Percentiles rank a stretch among this genome's conserved stretches.
phyloP scores from a whole-genome alignment of 2,329 filamentous ascomycete genomes.

The Fusarium devonianum region DNA sequence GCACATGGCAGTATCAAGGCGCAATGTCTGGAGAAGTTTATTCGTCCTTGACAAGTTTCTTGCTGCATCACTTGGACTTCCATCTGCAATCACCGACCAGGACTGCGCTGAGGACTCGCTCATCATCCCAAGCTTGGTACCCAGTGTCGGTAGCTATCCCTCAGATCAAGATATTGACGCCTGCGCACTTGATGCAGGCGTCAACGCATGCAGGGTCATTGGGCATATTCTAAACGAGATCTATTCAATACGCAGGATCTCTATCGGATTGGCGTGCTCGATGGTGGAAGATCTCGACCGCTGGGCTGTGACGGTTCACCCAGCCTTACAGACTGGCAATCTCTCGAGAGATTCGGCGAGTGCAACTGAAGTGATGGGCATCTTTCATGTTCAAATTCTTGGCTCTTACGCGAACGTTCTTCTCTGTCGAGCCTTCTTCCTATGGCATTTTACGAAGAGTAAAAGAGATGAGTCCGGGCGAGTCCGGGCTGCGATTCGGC shows the following conservation, averaged over 20 bases:
- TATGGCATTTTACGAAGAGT: constrained; percentile 60
- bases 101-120: constrained; percentile 64
- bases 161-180: constrained; percentile 5
- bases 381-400: constrained; percentile 68
- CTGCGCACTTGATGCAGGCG: constrained; percentile 59
- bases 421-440: constrained; percentile 69
- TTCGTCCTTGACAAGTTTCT: constrained; percentile 71
- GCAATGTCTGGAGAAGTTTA: constrained; percentile 69
- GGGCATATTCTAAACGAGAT: constrained; percentile 65
- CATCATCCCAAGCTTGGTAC: constrained; percentile 41
- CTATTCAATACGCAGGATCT: constrained; percentile 67
- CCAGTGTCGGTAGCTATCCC: constrained; percentile 4
- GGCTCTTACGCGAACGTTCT: constrained; percentile 70
- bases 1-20: constrained; percentile 55
- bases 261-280: constrained; percentile 62
- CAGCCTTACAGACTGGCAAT: constrained; percentile 54
- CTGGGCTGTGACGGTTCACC: constrained; percentile 47
- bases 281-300: constrained; percentile 52
- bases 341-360: constrained; percentile 9
- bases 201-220: constrained; percentile 65
- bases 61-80: constrained; percentile 67
- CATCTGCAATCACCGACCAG: constrained; percentile 66
- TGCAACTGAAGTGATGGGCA: constrained; percentile 59
- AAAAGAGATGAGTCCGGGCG: constrained; percentile 22
- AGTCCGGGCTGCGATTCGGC: background rate